Evolutionary conservation across 768 basidiomycete species (phyloP).

Genomic region (Jaapia argillacea): DNA sequence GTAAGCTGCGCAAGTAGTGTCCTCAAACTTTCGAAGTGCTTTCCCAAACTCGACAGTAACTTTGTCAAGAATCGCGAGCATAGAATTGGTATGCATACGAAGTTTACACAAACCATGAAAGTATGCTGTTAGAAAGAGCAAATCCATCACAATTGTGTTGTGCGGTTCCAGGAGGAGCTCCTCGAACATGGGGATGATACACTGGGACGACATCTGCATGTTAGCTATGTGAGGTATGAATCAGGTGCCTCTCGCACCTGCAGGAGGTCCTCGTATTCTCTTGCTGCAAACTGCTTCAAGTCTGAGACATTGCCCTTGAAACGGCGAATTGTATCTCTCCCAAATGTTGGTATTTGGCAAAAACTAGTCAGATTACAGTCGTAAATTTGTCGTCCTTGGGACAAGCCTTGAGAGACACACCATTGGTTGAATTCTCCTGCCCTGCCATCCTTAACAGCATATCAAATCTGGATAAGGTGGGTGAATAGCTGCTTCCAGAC

Average conservation of each 20-base stretch:
- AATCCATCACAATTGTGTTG: neutral
- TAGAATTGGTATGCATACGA: no score
- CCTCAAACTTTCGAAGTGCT: no score
- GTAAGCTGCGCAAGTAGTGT: no score
- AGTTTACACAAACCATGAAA: neutral
- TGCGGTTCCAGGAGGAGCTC: neutral
- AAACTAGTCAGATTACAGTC: conserved; percentile 9
- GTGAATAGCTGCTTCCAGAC: conserved; percentile 18
- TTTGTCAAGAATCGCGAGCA: no score
- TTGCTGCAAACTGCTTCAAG: conserved; percentile 9
- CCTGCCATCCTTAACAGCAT: neutral
- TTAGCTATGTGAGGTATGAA: neutral
- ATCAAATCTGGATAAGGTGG: conserved; percentile 18
- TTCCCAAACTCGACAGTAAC: no score
- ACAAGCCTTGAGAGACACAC: conserved; percentile 2
- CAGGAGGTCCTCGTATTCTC: neutral
- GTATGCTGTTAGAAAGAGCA: neutral
- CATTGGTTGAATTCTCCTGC: conserved; percentile 7
- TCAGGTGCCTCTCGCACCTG: neutral
- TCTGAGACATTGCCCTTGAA: conserved; percentile 14
- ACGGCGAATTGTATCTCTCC: conserved; percentile 12
- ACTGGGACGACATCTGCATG: neutral
- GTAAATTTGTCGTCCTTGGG: neutral
- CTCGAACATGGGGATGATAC: neutral
- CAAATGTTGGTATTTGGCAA: conserved; percentile 15